Percentiles rank a stretch among this genome's conserved stretches.
phyloP scores from a whole-genome alignment of 148 eudicot genomes.

The Vaccinium corymbosum region DNA sequence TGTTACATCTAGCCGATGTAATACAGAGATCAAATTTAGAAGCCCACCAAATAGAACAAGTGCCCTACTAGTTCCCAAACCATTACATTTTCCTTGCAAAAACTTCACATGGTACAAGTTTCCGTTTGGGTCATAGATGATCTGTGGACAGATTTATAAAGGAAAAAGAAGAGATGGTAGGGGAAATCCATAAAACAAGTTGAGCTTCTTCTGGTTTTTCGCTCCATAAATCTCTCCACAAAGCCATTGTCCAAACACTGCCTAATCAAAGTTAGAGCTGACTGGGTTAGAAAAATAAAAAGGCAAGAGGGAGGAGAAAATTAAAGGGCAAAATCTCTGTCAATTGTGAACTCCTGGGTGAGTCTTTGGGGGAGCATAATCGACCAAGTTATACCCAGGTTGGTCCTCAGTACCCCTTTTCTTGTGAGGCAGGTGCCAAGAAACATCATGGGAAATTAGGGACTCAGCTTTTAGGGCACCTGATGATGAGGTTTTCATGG shows the following conservation, averaged over 20 bases:
- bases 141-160: background rate
- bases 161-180: background rate
- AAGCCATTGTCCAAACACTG: background rate
- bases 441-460: background rate
- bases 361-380: conserved; percentile 49
- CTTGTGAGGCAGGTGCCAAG: conserved; percentile 39
- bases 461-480: background rate
- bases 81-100: background rate
- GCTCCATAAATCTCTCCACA: background rate
- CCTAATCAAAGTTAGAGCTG: background rate
- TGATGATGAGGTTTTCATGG: background rate
- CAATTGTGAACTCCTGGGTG: conserved; percentile 60
- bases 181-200: background rate
- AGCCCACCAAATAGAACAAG: too few species aligned
- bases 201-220: background rate
- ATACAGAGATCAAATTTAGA: background rate
- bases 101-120: background rate
- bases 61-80: background rate
- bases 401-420: conserved; percentile 23
- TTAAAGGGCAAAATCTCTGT: background rate
- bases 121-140: background rate
- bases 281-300: background rate
- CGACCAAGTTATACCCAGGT: conserved; percentile 36
- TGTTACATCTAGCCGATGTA: conserved; percentile 7
- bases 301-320: background rate